Evolutionary conservation across 148 eudicot species (phyloP).

Genomic region (Tetragonia tetragonoides): DNA sequence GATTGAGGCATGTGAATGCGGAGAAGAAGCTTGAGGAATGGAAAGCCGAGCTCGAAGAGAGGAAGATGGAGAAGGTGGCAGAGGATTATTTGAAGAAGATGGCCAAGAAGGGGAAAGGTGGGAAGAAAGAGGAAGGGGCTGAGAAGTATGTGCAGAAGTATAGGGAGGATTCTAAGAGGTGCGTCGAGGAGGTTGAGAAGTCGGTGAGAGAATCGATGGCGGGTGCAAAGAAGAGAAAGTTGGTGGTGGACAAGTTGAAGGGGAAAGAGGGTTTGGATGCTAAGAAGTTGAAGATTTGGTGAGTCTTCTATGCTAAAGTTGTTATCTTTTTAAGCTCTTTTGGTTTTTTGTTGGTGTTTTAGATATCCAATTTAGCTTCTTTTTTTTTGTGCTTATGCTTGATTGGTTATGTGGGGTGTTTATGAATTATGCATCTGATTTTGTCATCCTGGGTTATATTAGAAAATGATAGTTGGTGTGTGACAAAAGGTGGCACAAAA

Average conservation of each 20-base stretch:
- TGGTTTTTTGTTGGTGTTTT: not conserved
- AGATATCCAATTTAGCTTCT: not conserved
- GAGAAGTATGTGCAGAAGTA: slow-evolving; percentile 85
- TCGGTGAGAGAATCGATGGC: slow-evolving; percentile 75
- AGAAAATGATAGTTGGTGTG: no score
- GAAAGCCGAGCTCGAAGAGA: slow-evolving; percentile 71
- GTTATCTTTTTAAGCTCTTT: not conserved
- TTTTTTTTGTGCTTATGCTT: not conserved
- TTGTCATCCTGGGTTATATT: no score
- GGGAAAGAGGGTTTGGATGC: slow-evolving; percentile 44
- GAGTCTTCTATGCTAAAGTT: slow-evolving; percentile 2
- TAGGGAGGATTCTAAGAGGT: slow-evolving; percentile 61
- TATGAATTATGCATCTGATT: no score
- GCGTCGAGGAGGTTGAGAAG: slow-evolving; percentile 77
- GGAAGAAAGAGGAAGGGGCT: slow-evolving; percentile 41
- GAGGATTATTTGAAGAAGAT: slow-evolving; percentile 80
- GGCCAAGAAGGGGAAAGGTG: slow-evolving; percentile 49
- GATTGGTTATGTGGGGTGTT: not conserved
- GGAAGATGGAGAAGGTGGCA: slow-evolving; percentile 88
- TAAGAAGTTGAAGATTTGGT: slow-evolving; percentile 87
- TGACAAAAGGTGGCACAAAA: no score
- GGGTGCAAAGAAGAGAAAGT: slow-evolving; percentile 38
- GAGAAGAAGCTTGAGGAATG: slow-evolving; percentile 98
- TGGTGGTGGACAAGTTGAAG: slow-evolving; percentile 32
- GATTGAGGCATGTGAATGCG: slow-evolving; percentile 90